A percentile compares a stretch with the other conserved stretches of the same genome.
Evolutionary conservation across 257 asterid genomes (phyloP).

Genomic region (Nicotiana knightiana): DNA sequence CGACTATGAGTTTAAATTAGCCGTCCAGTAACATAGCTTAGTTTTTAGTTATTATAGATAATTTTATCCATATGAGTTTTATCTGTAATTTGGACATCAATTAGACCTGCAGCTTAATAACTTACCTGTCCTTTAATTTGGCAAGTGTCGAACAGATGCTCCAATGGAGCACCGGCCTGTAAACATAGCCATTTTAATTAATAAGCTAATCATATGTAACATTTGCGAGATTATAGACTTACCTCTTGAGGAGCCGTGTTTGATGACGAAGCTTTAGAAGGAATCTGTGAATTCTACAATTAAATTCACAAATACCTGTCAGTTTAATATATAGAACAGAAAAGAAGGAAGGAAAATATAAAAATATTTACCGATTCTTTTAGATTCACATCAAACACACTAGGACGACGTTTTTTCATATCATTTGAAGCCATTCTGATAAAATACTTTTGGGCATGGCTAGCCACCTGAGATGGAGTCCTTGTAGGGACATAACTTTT

Average conservation of each 20-base stretch:
- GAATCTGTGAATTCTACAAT: not conserved
- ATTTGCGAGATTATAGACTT: not conserved
- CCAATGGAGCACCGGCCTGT: constrained; percentile 13
- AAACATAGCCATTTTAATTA: not conserved
- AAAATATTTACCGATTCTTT: constrained; percentile 9
- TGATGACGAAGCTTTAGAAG: not conserved
- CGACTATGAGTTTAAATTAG: not conserved
- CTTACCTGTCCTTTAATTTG: constrained; percentile 20
- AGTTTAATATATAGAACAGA: not conserved
- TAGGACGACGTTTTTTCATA: constrained; percentile 35
- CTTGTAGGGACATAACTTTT: constrained; percentile 40
- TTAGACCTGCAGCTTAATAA: not conserved
- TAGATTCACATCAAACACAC: constrained; percentile 49
- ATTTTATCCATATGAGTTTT: too few species aligned
- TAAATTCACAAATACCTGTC: not conserved
- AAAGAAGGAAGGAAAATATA: too few species aligned
- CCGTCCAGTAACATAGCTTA: too few species aligned
- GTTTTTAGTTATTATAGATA: too few species aligned
- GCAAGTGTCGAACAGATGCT: not conserved
- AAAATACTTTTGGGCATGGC: constrained; percentile 71
- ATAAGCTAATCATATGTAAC: not conserved
- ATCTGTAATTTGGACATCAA: too few species aligned
- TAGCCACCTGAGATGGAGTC: constrained; percentile 56
- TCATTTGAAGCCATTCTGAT: constrained; percentile 25
- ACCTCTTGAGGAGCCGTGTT: not conserved